Conservation (phyloP, 1,139 yeast species). For the Wickerhamomyces sp. region DNA sequence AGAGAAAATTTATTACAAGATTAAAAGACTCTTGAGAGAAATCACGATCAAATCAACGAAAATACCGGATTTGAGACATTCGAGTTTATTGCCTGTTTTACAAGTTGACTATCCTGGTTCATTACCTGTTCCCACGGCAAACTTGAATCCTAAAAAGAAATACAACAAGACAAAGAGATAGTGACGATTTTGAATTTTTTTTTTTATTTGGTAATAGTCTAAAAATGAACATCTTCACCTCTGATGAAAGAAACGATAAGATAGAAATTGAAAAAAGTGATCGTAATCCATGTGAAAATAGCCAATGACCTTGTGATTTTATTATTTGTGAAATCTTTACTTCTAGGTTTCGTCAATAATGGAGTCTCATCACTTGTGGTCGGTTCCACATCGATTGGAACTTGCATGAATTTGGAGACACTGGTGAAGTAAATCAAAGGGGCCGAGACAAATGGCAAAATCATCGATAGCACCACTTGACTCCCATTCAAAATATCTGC, state of each 20-base stretch:
- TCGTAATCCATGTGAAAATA: conserved; percentile 61
- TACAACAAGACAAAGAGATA: conserved; percentile 22
- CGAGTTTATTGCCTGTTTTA: conserved; percentile 53
- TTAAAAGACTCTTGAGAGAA: conserved; percentile 44
- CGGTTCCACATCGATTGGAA: conserved; percentile 30
- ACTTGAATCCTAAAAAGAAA: conserved; percentile 27
- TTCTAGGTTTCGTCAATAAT: conserved; percentile 5
- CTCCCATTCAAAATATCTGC: conserved; percentile 75
- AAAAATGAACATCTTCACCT: conserved; percentile 64
- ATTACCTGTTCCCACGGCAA: conserved; percentile 56
- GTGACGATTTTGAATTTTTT: too few relatives aligned
- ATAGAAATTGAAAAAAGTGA: conserved; percentile 69
- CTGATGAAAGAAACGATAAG: conserved; percentile 60
- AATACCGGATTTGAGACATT: conserved; percentile 25
- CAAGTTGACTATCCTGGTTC: conserved; percentile 74
- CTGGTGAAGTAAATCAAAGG: conserved; percentile 85
- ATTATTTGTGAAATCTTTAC: conserved; percentile 66
- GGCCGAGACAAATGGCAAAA: conserved; percentile 86
- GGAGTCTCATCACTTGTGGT: background rate
- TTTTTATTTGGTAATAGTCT: conserved; percentile 5
- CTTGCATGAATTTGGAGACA: conserved; percentile 71
- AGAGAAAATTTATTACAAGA: conserved; percentile 42
- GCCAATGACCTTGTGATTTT: conserved; percentile 47
- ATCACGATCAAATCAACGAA: conserved; percentile 28
- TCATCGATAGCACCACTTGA: conserved; percentile 80